Evolutionary conservation across 768 basidiomycete species (phyloP).

Genomic region (Termitomyces bulborhizus): DNA sequence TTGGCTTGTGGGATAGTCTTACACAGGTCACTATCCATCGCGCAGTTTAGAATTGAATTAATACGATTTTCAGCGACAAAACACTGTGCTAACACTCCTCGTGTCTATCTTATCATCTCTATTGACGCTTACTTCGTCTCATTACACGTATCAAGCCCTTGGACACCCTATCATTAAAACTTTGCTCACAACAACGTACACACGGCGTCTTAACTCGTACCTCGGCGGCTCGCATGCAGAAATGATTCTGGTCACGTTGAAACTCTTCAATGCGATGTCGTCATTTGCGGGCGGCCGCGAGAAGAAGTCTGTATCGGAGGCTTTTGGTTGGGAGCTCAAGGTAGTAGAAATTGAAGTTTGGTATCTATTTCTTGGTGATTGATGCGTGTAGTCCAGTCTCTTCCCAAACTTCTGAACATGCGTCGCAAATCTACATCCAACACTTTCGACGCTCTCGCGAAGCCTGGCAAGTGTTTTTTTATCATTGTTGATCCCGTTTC

Average conservation of each 20-base stretch:
- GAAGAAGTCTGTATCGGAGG: slow-evolving; percentile 54
- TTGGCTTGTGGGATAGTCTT: slow-evolving; percentile 52
- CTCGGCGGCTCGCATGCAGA: slow-evolving; percentile 59
- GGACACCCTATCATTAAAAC: slow-evolving; percentile 60
- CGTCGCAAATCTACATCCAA: slow-evolving; percentile 46
- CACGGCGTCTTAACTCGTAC: slow-evolving; percentile 55
- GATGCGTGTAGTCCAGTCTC: slow-evolving; percentile 33
- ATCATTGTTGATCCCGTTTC: slow-evolving; percentile 2
- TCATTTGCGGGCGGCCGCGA: slow-evolving; percentile 62
- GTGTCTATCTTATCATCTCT: slow-evolving; percentile 52
- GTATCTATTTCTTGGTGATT: not conserved
- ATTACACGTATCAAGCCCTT: slow-evolving; percentile 60
- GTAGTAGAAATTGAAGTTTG: slow-evolving; percentile 24
- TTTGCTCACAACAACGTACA: slow-evolving; percentile 49
- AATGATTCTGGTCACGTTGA: slow-evolving; percentile 58
- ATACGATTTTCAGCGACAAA: slow-evolving; percentile 31
- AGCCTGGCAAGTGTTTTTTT: slow-evolving; percentile 45
- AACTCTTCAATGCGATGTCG: slow-evolving; percentile 56
- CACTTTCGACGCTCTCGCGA: slow-evolving; percentile 31
- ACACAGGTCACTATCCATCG: slow-evolving; percentile 37
- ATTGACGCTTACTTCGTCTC: slow-evolving; percentile 57
- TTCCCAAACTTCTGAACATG: slow-evolving; percentile 66
- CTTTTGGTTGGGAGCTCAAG: slow-evolving; percentile 77
- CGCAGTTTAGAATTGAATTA: not conserved
- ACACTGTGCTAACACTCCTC: slow-evolving; percentile 34